These are phyloP conservation scores for Ceratocystis colombiana DNA, from an alignment of 2,329 filamentous ascomycete genomes.

Conservation along the genomic window DNA sequence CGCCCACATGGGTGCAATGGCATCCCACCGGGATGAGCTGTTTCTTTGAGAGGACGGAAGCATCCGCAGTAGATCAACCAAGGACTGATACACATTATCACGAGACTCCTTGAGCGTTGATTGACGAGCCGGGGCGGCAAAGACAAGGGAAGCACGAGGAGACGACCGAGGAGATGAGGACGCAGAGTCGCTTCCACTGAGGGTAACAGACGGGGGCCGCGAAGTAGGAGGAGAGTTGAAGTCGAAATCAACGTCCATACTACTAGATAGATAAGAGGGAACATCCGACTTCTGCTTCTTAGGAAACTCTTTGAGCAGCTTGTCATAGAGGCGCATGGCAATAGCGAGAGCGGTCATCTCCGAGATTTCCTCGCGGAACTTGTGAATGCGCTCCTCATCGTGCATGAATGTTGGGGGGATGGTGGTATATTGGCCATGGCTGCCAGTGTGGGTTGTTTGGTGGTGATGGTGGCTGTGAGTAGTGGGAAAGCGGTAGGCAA, in stretches of 20 bases:
- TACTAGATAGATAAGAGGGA: slow-evolving; percentile 24
- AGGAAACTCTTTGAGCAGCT: slow-evolving; percentile 34
- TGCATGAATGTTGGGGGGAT: slow-evolving; percentile 54
- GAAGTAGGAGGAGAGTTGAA: slow-evolving; percentile 38
- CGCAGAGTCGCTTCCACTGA: slow-evolving; percentile 42
- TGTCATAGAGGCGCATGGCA: slow-evolving; percentile 51
- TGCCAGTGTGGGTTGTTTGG: slow-evolving; percentile 7
- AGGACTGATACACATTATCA: slow-evolving; percentile 42
- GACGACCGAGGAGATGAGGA: slow-evolving; percentile 45
- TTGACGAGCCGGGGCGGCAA: slow-evolving; percentile 35
- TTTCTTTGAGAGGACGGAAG: slow-evolving; percentile 33
- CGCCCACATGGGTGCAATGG: slow-evolving; percentile 44
- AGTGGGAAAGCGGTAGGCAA: slow-evolving; percentile 21
- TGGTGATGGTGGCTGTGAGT: slow-evolving; percentile 24
- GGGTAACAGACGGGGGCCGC: slow-evolving; percentile 44
- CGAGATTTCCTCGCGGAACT: slow-evolving; percentile 50
- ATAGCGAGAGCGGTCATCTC: slow-evolving; percentile 55
- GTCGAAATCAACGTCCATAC: slow-evolving; percentile 36
- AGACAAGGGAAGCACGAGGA: slow-evolving; percentile 33
- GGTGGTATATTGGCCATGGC: slow-evolving; percentile 22
- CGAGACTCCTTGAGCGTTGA: slow-evolving; percentile 38
- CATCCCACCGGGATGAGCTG: slow-evolving; percentile 40
- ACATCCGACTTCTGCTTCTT: slow-evolving; percentile 27
- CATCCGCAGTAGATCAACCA: slow-evolving; percentile 47
- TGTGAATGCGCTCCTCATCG: slow-evolving; percentile 53